Percentiles rank a stretch among this genome's conserved stretches.
phyloP scores from a whole-genome alignment of 805 yeast genomes.

The Wickerhamomyces subpelliculosus region DNA sequence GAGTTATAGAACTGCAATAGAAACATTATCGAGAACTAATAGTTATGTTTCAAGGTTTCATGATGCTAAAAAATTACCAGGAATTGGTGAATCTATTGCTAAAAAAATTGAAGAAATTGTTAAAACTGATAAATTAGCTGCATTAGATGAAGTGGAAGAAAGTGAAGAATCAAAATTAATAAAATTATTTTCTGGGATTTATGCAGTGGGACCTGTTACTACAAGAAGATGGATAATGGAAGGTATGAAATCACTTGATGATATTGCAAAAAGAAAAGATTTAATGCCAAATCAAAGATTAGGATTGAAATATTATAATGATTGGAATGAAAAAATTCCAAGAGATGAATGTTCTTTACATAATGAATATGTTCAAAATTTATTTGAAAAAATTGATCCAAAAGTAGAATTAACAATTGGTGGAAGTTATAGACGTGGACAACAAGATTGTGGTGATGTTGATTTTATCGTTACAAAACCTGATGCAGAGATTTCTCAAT shows the following conservation, averaged over 20 bases:
- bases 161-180: conserved; percentile 23
- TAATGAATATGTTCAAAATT: conserved; percentile 23
- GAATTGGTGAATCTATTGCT: conserved; percentile 35
- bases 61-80: conserved; percentile 34
- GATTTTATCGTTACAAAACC: conserved; percentile 40
- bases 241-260: conserved; percentile 33
- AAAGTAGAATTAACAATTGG: conserved; percentile 30
- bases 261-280: conserved; percentile 24
- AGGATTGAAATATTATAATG: conserved; percentile 41
- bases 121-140: conserved; percentile 26
- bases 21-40: conserved; percentile 25
- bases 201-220: conserved; percentile 41
- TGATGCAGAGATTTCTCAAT: conserved; percentile 20
- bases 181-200: conserved; percentile 30
- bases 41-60: conserved; percentile 23
- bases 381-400: conserved; percentile 26
- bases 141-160: conserved; percentile 14
- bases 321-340: conserved; percentile 38
- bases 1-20: conserved; percentile 39
- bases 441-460: conserved; percentile 41
- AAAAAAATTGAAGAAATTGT: conserved; percentile 39
- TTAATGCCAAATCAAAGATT: conserved; percentile 23
- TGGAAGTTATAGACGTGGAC: conserved; percentile 50
- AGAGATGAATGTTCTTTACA: conserved; percentile 39
- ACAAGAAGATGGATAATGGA: conserved; percentile 35